These are phyloP conservation scores for Venturiaceae sp. DNA, from an alignment of 2,329 filamentous ascomycete species.

Conservation along the genomic window DNA sequence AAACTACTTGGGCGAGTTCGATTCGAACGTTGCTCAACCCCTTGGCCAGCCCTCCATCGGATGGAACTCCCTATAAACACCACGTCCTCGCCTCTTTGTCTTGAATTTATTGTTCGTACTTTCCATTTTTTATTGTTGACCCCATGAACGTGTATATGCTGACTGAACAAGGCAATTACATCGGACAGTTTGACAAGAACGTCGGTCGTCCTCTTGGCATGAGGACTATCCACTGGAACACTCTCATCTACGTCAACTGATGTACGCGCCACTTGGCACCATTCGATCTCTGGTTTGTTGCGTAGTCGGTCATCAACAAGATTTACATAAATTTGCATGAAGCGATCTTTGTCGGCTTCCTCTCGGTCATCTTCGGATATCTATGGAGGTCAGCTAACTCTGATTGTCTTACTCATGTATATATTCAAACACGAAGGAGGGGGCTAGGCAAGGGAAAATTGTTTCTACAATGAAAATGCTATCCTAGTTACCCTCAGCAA, in stretches of 20 bases:
- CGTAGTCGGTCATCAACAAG: not conserved
- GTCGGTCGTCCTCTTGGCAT: not conserved
- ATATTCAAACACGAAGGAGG: not conserved
- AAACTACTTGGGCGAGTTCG: conserved; percentile 47
- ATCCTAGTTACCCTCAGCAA: not conserved
- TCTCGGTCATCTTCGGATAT: not conserved
- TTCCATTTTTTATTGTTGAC: not conserved
- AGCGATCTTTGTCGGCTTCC: not conserved
- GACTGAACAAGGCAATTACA: not conserved
- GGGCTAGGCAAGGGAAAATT: not conserved
- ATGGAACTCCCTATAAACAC: conserved; percentile 13
- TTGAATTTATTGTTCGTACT: not conserved
- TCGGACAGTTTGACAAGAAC: not conserved
- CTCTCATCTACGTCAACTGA: not conserved
- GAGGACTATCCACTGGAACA: not conserved
- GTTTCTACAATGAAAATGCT: not conserved
- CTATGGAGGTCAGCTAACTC: not conserved
- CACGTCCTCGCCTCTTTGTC: not conserved
- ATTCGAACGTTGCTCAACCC: conserved; percentile 38
- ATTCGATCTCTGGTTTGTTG: conserved; percentile 1
- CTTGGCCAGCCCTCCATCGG: conserved; percentile 26
- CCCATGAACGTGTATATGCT: not conserved
- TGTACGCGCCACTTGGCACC: conserved; percentile 6
- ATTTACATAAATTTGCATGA: not conserved
- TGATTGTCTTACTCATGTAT: not conserved